Conservation (phyloP, 257 asterid genomes). For the Rauvolfia tetraphylla region DNA sequence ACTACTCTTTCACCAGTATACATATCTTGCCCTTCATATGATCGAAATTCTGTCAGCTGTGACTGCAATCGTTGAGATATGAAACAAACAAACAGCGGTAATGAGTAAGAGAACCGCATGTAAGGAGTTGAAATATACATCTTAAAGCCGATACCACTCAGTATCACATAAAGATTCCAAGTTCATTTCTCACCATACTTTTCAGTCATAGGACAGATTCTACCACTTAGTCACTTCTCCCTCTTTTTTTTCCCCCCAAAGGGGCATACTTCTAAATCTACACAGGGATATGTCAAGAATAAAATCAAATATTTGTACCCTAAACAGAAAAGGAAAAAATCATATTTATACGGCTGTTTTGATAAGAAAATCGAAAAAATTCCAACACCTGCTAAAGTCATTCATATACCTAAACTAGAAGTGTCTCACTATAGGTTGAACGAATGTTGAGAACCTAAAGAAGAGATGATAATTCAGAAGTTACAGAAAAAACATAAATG, state of each 20-base stretch:
- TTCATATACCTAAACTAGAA: background rate
- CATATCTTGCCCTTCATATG: conserved; percentile 98
- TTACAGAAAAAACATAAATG: background rate
- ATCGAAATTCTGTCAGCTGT: conserved; percentile 76
- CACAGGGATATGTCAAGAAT: background rate
- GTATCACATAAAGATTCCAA: background rate
- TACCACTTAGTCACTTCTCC: background rate
- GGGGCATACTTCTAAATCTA: background rate
- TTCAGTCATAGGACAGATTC: background rate
- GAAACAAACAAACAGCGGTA: background rate
- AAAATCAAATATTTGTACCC: background rate
- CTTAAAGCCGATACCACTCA: background rate
- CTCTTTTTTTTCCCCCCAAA: background rate
- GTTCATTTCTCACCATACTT: background rate
- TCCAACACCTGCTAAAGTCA: background rate
- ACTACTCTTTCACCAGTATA: conserved; percentile 85
- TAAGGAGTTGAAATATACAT: background rate
- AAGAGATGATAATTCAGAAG: background rate
- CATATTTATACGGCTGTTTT: background rate
- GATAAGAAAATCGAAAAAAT: background rate
- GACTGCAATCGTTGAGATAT: conserved; percentile 46
- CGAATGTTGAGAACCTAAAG: background rate
- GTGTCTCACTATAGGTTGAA: background rate
- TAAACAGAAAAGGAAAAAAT: background rate
- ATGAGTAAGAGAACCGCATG: background rate